These are phyloP conservation scores for Chloris gayana DNA, from an alignment of 176 grass and related monocot species.

Conservation along the genomic window DNA sequence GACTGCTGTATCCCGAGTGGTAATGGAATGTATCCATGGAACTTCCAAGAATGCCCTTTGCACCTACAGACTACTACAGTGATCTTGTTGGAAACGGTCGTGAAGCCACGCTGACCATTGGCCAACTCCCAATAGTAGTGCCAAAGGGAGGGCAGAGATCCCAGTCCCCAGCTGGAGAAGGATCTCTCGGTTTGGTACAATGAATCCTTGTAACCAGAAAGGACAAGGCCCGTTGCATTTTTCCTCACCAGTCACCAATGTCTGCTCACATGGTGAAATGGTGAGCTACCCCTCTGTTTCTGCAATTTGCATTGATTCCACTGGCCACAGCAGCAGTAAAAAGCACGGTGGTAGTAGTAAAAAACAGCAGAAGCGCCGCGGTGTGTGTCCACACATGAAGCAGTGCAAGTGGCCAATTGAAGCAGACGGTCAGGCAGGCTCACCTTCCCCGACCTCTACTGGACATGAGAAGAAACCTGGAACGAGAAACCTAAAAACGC, in stretches of 20 bases:
- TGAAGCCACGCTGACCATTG: not conserved
- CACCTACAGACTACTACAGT: not conserved
- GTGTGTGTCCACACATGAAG: not conserved
- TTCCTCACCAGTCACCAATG: not conserved
- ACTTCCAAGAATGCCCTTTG: too few species aligned
- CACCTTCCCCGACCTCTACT: not conserved
- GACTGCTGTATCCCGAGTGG: not conserved
- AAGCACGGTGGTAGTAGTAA: too few species aligned
- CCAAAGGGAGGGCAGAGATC: not conserved
- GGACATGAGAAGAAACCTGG: not conserved
- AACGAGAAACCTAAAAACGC: not conserved
- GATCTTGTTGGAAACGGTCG: not conserved
- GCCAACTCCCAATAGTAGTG: not conserved
- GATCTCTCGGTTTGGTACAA: not conserved
- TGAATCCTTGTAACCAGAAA: conserved; percentile 11
- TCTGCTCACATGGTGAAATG: conserved; percentile 14
- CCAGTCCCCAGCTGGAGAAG: not conserved
- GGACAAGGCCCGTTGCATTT: not conserved
- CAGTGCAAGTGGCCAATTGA: not conserved
- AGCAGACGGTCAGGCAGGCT: not conserved
- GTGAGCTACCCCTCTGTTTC: not conserved
- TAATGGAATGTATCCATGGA: too few species aligned
- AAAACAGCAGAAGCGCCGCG: not conserved
- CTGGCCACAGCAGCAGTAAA: not conserved
- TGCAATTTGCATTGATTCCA: conserved; percentile 18